Base-by-base conservation (phyloP, 345 rosid species). In the Salix udensis region DNA sequence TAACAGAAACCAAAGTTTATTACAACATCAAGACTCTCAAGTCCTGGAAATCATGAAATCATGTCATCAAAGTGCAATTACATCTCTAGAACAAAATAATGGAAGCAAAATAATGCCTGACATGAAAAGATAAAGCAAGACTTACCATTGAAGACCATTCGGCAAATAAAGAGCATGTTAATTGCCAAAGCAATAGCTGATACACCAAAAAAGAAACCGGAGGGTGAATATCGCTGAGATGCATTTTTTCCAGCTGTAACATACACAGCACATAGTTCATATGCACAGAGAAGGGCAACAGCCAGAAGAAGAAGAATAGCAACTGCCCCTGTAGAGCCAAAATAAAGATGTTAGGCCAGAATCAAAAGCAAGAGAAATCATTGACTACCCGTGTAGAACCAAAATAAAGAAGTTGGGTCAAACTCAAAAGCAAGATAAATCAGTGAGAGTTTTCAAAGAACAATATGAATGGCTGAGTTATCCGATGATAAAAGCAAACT, bases 191-290 rank as follows among this genome's bases (percentile, higher is more conserved):
- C 94, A 73, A 94, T 94, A 70, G 99, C 99, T 16, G 99, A 94
- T 68, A 96, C 97, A 74, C 99, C 99, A 73, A 96, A 96, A 84
- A 96, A 94, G 90, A 96, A 94, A 76, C 99, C 99, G 70, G 98
- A 96, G 55, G 97, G 94, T 70, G 99, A 96, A 87, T 94, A 96
- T 52, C 87, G 90, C 86, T 90, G 91, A 23, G 99, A 92, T 73
- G 98, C 97, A 82, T 84, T 86, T 19, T 86, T 87, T 76, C 98
- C 91, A 78, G 97, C 94, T 36, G 97, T 94, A 67, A 96, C 97
- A 85, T 96, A 96, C 67, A 96, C 97, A 81, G 98, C 99, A 84
- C 97, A 93, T 52, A 96, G 91, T 82, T 96, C 99, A 82, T 96
- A 96, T 52, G 97, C 97, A 77, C 99, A 96, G 60, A 96, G 97